Evolutionary conservation across 2,329 filamentous ascomycete species (phyloP), one percentile per base, ranked within the genome.

Genomic region (Colletotrichum caudatum): DNA sequence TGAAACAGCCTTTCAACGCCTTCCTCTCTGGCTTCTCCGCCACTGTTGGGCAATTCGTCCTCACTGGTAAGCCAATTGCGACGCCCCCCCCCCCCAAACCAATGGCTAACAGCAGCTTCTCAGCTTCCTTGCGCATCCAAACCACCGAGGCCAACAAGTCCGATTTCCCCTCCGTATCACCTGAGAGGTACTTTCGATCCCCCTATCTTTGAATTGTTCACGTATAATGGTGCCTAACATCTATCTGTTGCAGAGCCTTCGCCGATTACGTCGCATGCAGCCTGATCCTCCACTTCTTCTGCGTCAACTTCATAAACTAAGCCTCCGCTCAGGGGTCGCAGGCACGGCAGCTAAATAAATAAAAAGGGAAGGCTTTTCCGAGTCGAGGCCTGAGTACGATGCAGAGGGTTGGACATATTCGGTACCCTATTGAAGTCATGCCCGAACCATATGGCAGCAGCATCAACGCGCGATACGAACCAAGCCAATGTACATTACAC

Each of bases 261-360:
- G 95, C 96, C 79, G 96, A 99, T 84, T 99, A 93, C 80, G 88
- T 99, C 72, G 94, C 98, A 77, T 96, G 95, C 81, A 98, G 95
- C 82, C 82, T 99, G 81, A 94, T 98, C 80, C 85, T 98, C 81
- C 96, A 99, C 86, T 97, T 98, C 85, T 99, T 99, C 88, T 98
- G 95, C 84, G 91, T 98, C 81, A 99, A 99, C 88, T 99, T 99
- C 83, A 98, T 99, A 86, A 99, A 99, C 88, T 99, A 87, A 86
- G 56, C 16, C 16, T 46, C 11, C 33, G 8, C 74, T 48, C 66
- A 69, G 20, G n/a, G 39, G 33, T 26, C 44, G 16, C 23, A 56
- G 35, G 33, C 54, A 50, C 41, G 35, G 53, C 23, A n/a, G 6
- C 37, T 14, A 16, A 14, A 58, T 37, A 44, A 33, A 59, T 41